Percentiles rank a stretch among this genome's conserved stretches.
Conservation (phyloP, 495 filamentous ascomycete genomes). For the Alectoria sarmentosa region DNA sequence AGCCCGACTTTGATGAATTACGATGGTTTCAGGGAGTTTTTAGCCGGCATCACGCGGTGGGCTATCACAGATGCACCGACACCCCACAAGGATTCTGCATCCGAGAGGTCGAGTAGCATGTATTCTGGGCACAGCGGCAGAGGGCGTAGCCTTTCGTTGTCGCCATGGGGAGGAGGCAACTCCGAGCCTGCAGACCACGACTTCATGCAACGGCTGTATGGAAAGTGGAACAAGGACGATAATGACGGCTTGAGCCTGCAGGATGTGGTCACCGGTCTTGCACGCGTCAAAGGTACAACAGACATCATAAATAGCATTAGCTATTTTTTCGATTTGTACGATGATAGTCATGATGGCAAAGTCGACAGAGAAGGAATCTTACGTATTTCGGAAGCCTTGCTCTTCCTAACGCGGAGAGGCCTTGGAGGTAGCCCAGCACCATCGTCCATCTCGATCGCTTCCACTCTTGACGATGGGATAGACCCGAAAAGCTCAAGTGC, state of each 20-base stretch:
- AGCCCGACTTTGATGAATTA: constrained; percentile 92
- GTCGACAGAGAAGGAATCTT: constrained; percentile 97
- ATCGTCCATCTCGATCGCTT: constrained; percentile 29
- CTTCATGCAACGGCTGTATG: constrained; percentile 85
- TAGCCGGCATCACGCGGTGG: constrained; percentile 84
- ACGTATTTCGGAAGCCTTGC: constrained; percentile 84
- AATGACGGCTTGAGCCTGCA: constrained; percentile 72
- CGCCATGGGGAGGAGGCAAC: constrained; percentile 64
- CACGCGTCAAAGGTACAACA: constrained; percentile 79
- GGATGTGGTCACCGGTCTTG: constrained; percentile 84
- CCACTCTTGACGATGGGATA: constrained; percentile 30
- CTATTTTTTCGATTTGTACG: constrained; percentile 96
- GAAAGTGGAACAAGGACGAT: constrained; percentile 75
- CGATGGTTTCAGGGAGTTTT: constrained; percentile 86
- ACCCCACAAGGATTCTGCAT: constrained; percentile 46
- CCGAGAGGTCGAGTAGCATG: constrained; percentile 44
- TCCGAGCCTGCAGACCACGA: constrained; percentile 90
- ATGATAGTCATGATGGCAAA: constrained; percentile 82
- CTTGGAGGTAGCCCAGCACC: constrained; percentile 64
- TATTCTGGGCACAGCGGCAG: constrained; percentile 50
- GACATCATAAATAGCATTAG: constrained; percentile 97
- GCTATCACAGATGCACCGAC: constrained; percentile 73
- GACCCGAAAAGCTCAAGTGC: constrained; percentile 36
- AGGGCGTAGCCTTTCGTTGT: constrained; percentile 43
- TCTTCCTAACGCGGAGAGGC: constrained; percentile 85